Base-by-base conservation (phyloP, 1,139 yeast genomes). In the Candida sanyaensis region DNA sequence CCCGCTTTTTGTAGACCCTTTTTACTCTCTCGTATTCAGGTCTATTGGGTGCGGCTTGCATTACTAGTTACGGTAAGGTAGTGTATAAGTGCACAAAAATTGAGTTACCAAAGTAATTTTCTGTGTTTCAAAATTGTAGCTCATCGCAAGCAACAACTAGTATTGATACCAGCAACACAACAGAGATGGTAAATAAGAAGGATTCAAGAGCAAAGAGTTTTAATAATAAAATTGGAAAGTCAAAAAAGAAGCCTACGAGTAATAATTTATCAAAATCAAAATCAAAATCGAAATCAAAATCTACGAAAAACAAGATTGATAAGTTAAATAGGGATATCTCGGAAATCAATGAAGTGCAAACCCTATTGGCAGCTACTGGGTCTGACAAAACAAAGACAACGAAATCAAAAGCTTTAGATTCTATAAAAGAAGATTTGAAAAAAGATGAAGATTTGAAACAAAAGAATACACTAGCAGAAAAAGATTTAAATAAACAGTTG, bases 401-500 rank as follows among this genome's bases (percentile, higher is more conserved):
- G 54, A 54, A 10, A 55, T 58, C 29, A 42, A 63, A 60, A 43
- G 66, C 62, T 1, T 62, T 75, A 48, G 73, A 69, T 45, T 68
- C 72, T 2, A 59, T 67, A 46, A 62, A 69, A 49, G 69, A 69
- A 29, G 91, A 81, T 54, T 66, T 73, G 50, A 64, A 66, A 45
- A 65, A 68, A 38, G 76, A 76, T 41, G 69, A 73, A 48, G 65
- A 73, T 49, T 63, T 63, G 12, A 66, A 69, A 50, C 62, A 63
- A 24, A 61, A 68, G 48, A 67, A 73, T 41, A 71, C 76, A 54
- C 63, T 70, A 46, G 76, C 80, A 2, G 81, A 84, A 36, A 68
- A 69, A 38, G 86, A 80, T 48, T 61, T 87, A 45, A 60, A 74
- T 43, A 68, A 71, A 47, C 92, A 86, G 63, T 66, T 86, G 52